Conservation (phyloP, 306 rosid genomes). For the Quercus robur region DNA sequence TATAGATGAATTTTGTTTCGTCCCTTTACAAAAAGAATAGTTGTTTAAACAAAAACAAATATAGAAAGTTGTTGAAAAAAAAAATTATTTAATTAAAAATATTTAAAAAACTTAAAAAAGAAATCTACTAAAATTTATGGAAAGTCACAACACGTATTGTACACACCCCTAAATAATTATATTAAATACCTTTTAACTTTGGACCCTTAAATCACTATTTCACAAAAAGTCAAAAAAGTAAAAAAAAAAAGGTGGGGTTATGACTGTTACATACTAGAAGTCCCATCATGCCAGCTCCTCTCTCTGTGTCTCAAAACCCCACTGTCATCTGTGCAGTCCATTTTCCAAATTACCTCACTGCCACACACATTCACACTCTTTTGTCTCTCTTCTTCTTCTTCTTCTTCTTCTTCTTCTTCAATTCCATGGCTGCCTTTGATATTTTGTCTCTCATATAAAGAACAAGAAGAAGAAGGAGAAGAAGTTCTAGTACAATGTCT, state of each 20-base stretch:
- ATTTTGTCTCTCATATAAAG: background rate
- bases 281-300: constrained; percentile 37
- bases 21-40: too few species aligned
- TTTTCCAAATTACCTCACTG: background rate
- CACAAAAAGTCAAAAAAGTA: background rate
- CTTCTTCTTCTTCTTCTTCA: too few species aligned
- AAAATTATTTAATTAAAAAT: too few species aligned
- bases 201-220: too few species aligned
- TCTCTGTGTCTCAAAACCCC: constrained; percentile 15
- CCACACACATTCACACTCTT: background rate
- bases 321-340: constrained; percentile 13
- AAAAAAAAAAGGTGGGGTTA: background rate
- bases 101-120: too few species aligned
- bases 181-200: too few species aligned
- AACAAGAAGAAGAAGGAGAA: background rate
- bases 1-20: too few species aligned
- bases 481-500: constrained; percentile 28
- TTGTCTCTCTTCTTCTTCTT: background rate
- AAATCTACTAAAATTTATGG: too few species aligned
- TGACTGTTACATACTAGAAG: background rate
- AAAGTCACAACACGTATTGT: too few species aligned
- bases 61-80: too few species aligned
- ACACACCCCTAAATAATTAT: too few species aligned
- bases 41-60: too few species aligned
- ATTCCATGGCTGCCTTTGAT: background rate